Conservation (phyloP, 148 eudicot genomes). For the Oxyria digyna region DNA sequence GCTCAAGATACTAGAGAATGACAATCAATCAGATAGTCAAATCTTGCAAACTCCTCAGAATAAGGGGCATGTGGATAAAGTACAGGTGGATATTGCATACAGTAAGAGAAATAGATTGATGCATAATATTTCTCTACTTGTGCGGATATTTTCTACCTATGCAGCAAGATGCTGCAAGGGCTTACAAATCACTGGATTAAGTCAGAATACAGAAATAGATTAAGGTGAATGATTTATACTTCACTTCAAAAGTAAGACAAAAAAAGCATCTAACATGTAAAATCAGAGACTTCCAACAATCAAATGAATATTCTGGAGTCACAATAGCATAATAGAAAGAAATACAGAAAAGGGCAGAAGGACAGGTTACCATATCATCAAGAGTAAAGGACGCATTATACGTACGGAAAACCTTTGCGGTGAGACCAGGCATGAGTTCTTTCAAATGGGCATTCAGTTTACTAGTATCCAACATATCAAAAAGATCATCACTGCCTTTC, state of each 20-base stretch:
- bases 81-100: not conserved
- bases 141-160: not conserved
- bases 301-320: not conserved
- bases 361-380: constrained; percentile 69
- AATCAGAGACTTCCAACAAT: not conserved
- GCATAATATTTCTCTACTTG: not conserved
- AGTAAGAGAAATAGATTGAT: not conserved
- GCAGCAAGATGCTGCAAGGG: not conserved
- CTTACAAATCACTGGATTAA: not conserved
- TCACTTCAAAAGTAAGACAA: not conserved
- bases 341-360: not conserved
- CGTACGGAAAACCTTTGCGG: constrained; percentile 99
- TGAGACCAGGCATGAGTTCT: constrained; percentile 97
- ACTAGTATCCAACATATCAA: constrained; percentile 85
- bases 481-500: constrained; percentile 67
- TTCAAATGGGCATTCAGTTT: constrained; percentile 87
- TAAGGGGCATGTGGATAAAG: not conserved
- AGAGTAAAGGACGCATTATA: constrained; percentile 86
- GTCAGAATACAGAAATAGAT: not conserved
- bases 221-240: not conserved
- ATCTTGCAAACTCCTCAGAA: not conserved
- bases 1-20: not conserved
- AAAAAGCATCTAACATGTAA: not conserved
- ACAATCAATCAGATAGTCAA: not conserved
- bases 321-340: not conserved